Evolutionary conservation across 345 rosid genomes (phyloP), one percentile per base, ranked within the genome.

Genomic region (Eucalyptus rudis): DNA sequence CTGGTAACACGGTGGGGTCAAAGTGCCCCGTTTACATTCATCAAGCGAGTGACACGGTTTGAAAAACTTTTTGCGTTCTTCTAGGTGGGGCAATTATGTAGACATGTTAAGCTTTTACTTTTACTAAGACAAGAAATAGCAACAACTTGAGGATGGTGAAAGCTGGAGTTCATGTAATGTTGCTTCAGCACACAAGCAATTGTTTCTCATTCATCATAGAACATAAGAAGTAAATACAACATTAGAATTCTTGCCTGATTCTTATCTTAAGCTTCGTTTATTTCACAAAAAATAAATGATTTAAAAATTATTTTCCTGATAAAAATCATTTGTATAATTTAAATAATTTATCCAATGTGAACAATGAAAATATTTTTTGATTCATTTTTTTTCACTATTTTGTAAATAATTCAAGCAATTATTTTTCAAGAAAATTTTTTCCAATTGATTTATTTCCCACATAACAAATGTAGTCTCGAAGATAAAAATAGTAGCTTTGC

Each of bases 381-480:
- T 51, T 51, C 0, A 4, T 7, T 13, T 59, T 62, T 62, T 62
- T 49, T 49, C 54, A 62, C n/a, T 62, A 51, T 51, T 62, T 29
- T 62, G 16, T 1, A 62, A 29, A 0, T 29, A 62, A 62, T 62
- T 62, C 17, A 62, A 29, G 71, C 33, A 13, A 62, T 62, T 13
- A 25, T 4, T 29, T 62, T 29, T 29, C 14, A 11, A 6, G 2
- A 27, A 29, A 62, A 4, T 3, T 2, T 24, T 0, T 58, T 58
- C 29, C 14, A 58, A 24, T 3, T 58, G 13, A 58, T 58, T 24
- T 0, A 27, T 29, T 27, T 62, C 7, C 8, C 19, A 29, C 8
- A 2, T 2, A 62, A 29, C 71, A 29, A 62, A 62, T 14, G 16
- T 4, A 29, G 3, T 29, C 16, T 29, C 4, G n/a, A 13, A 62